Evolutionary conservation across 805 yeast species (phyloP).

Genomic region (Suhomyces kilbournensis): DNA sequence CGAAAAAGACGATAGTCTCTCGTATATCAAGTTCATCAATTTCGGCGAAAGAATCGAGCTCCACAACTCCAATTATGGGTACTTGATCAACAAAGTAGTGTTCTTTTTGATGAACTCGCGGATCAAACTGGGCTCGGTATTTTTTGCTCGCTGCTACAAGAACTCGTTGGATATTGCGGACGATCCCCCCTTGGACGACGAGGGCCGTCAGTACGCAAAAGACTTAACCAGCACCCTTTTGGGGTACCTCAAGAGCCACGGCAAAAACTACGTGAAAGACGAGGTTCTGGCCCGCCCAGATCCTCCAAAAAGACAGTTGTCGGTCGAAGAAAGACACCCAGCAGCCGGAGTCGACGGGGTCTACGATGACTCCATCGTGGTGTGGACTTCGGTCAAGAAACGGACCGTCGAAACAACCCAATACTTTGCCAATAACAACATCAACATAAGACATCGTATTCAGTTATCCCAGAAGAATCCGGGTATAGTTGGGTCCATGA

Average conservation of each 20-base stretch:
- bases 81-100: slow-evolving; percentile 84
- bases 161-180: slow-evolving; percentile 58
- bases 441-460: slow-evolving; percentile 69
- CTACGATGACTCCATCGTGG: slow-evolving; percentile 61
- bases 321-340: slow-evolving; percentile 40
- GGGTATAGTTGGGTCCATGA: slow-evolving; percentile 75
- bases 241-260: slow-evolving; percentile 31
- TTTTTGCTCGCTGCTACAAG: slow-evolving; percentile 77
- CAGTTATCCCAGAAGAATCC: slow-evolving; percentile 88
- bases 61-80: slow-evolving; percentile 81
- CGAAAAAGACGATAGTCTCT: slow-evolving; percentile 48
- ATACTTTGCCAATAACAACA: slow-evolving; percentile 59
- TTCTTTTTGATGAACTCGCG: slow-evolving; percentile 89
- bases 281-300: slow-evolving; percentile 1
- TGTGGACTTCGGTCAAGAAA: slow-evolving; percentile 93
- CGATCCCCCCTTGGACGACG: slow-evolving; percentile 80
- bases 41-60: slow-evolving; percentile 83
- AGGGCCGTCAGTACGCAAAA: slow-evolving; percentile 66
- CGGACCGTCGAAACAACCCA: slow-evolving; percentile 80
- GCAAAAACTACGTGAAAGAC: slow-evolving; percentile 29
- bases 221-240: slow-evolving; percentile 58
- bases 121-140: slow-evolving; percentile 85
- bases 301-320: slow-evolving; percentile 14
- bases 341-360: slow-evolving; percentile 55
- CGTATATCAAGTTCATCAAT: slow-evolving; percentile 82